Percentiles rank a stretch among this genome's conserved stretches.
phyloP scores from a whole-genome alignment of 441 rosid species.

The Dalechampia spathulata region DNA sequence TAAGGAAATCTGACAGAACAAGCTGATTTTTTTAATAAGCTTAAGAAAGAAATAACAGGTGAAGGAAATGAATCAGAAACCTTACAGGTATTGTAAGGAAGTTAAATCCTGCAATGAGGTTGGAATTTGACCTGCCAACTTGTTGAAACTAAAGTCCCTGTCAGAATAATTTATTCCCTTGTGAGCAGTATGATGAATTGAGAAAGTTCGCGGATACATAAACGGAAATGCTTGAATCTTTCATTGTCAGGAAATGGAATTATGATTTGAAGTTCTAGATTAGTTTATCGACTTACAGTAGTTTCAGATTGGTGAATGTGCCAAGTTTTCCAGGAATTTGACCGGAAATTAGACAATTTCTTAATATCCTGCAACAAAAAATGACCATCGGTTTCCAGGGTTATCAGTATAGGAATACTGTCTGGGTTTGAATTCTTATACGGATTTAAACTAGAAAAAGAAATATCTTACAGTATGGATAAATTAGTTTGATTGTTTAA shows the following conservation, averaged over 20 bases:
- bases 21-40: neutral
- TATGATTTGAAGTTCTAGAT: neutral
- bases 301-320: slow-evolving; percentile 26
- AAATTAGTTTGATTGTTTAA: slow-evolving; percentile 29
- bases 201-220: neutral
- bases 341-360: slow-evolving; percentile 37
- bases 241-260: neutral
- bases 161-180: neutral
- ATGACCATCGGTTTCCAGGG: neutral
- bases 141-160: slow-evolving; percentile 61
- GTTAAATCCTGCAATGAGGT: slow-evolving; percentile 28
- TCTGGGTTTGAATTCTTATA: neutral
- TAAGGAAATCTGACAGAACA: slow-evolving; percentile 6
- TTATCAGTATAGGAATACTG: neutral
- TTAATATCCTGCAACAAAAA: slow-evolving; percentile 33
- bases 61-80: slow-evolving; percentile 9
- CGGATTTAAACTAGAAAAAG: neutral
- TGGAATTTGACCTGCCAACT: slow-evolving; percentile 43
- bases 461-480: slow-evolving; percentile 36
- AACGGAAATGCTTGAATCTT: neutral
- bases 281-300: slow-evolving; percentile 27
- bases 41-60: neutral
- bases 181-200: neutral
- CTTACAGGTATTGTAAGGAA: slow-evolving; percentile 33
- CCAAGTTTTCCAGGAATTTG: slow-evolving; percentile 40